phyloP scores from a whole-genome alignment of 2,329 filamentous ascomycete genomes.

The Calonectria hawksworthii region DNA sequence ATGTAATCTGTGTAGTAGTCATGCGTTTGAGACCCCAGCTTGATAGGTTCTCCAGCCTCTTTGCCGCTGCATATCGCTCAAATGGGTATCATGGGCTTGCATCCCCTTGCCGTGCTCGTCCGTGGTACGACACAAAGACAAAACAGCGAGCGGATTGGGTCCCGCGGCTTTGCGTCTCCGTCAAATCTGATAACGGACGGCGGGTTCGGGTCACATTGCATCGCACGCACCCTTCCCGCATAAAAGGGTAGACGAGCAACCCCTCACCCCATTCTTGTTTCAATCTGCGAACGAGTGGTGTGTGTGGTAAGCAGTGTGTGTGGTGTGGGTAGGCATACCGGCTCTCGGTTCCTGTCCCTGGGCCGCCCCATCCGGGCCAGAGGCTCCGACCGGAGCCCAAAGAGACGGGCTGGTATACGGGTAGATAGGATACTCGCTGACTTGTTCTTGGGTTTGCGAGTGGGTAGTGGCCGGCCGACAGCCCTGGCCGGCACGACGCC shows the following conservation, averaged over 20 bases:
- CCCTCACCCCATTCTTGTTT: not conserved
- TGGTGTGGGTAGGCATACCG: not conserved
- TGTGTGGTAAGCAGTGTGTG: not conserved
- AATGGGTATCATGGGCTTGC: not conserved
- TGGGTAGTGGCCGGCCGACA: not conserved
- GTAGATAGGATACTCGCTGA: not conserved
- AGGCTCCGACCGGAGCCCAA: not conserved
- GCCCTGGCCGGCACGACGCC: not conserved
- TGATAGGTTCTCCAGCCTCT: not conserved
- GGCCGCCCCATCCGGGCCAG: not conserved
- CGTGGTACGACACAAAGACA: not conserved
- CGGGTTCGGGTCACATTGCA: not conserved
- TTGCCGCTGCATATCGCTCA: not conserved
- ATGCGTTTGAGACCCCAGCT: not conserved
- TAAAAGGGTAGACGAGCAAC: not conserved
- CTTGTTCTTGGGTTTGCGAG: not conserved
- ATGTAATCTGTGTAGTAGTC: slow-evolving; percentile 4
- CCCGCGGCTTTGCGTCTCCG: not conserved
- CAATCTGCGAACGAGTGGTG: not conserved
- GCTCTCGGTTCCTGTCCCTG: not conserved
- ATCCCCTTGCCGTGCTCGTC: not conserved
- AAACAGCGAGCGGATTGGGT: not conserved
- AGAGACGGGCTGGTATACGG: not conserved
- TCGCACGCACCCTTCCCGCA: not conserved
- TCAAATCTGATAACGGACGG: not conserved